phyloP scores from a whole-genome alignment of 352 stramenopile genomes.

The Lagenidium giganteum region DNA sequence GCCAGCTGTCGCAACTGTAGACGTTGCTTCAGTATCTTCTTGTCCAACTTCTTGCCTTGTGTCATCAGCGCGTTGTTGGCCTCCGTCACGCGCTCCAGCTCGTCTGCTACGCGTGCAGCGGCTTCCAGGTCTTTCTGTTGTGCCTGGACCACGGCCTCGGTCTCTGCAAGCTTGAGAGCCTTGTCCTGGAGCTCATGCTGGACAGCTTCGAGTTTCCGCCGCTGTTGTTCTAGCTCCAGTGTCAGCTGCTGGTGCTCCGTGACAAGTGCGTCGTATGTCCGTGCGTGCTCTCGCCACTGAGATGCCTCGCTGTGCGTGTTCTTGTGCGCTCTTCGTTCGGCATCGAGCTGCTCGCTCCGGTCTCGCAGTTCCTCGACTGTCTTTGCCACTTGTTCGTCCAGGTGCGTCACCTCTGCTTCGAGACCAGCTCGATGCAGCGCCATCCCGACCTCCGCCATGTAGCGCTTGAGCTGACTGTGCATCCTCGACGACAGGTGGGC shows the following conservation, averaged over 20 bases:
- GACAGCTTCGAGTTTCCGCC: neutral
- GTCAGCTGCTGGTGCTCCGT: neutral
- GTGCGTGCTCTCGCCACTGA: neutral
- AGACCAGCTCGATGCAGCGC: constrained; percentile 5
- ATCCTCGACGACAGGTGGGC: neutral
- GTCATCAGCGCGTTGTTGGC: constrained; percentile 7
- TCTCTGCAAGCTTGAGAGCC: too few species aligned
- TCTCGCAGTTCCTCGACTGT: neutral
- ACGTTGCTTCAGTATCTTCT: constrained; percentile 27
- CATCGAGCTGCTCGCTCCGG: neutral
- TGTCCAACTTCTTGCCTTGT: constrained; percentile 15
- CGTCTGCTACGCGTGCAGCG: constrained; percentile 11
- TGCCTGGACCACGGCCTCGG: constrained; percentile 1
- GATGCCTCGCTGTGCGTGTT: neutral
- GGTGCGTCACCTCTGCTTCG: neutral
- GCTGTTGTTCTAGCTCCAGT: neutral
- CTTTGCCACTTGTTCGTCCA: constrained; percentile 1
- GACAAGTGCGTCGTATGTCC: too few species aligned
- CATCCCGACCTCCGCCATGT: too few species aligned
- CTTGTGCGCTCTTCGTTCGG: neutral
- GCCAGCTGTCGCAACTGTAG: constrained; percentile 21
- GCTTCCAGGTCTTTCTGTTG: constrained; percentile 11
- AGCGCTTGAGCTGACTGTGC: constrained; percentile 2
- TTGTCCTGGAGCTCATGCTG: neutral
- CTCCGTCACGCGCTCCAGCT: constrained; percentile 14